These are phyloP conservation scores for Osmanthus fragrans DNA, from an alignment of 257 asterid genomes.

Conservation along the genomic window DNA sequence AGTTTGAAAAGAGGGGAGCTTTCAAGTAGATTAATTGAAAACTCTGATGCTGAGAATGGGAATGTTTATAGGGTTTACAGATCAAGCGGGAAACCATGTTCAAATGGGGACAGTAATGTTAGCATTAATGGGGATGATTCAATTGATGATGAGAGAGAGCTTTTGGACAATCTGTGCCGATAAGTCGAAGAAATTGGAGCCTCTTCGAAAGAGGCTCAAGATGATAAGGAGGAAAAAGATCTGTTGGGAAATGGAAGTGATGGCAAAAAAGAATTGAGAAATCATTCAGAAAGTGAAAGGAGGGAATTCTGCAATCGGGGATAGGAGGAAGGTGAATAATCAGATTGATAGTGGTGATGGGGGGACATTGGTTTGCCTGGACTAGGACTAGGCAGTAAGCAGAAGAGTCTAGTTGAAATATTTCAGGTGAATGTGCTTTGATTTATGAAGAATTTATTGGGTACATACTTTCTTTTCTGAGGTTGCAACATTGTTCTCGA, in stretches of 20 bases:
- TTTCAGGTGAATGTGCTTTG: no score
- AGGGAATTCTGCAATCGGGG: no score
- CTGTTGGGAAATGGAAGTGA: slow-evolving; percentile 45
- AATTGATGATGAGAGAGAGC: slow-evolving; percentile 30
- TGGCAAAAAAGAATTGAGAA: slow-evolving; percentile 33
- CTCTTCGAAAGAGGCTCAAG: slow-evolving; percentile 32
- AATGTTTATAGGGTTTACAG: slow-evolving; percentile 37
- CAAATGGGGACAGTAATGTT: slow-evolving; percentile 32
- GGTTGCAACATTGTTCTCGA: no score
- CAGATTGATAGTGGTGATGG: no score
- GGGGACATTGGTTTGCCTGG: no score
- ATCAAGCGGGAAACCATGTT: slow-evolving; percentile 17
- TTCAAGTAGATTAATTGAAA: slow-evolving; percentile 36
- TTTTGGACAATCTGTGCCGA: slow-evolving; percentile 31
- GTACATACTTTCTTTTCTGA: no score
- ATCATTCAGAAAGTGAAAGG: slow-evolving; percentile 14
- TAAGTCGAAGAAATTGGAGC: slow-evolving; percentile 52
- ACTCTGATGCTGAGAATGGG: slow-evolving; percentile 46
- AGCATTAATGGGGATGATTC: slow-evolving; percentile 28
- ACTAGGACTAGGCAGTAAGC: no score
- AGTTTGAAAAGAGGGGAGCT: slow-evolving; percentile 36
- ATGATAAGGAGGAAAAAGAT: slow-evolving; percentile 40
- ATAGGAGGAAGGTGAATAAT: no score
- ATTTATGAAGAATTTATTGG: no score
- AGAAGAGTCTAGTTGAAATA: no score